A percentile compares a stretch with the other conserved stretches of the same genome.
Evolutionary conservation across 2,329 filamentous ascomycete genomes (phyloP).

Genomic region (Penicillium freii): DNA sequence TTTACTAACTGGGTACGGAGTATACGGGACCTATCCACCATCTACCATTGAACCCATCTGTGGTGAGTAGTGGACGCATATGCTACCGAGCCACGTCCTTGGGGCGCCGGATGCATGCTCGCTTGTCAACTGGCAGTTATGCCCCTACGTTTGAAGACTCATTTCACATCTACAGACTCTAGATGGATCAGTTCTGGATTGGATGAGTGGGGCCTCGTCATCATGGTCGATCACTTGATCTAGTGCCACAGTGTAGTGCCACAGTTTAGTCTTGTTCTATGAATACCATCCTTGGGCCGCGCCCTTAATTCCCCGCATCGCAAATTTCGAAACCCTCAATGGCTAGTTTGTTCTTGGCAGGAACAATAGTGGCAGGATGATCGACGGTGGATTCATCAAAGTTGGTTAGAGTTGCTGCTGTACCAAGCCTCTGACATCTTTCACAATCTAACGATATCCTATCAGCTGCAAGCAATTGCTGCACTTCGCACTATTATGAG

Average conservation of each 20-base stretch:
- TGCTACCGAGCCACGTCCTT: not conserved
- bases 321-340: not conserved
- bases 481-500: not conserved
- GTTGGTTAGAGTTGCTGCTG: not conserved
- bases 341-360: slow-evolving; percentile 4
- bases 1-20: not conserved
- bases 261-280: not conserved
- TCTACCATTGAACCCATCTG: not conserved
- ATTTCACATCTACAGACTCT: not conserved
- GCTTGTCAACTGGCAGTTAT: not conserved
- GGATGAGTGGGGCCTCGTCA: slow-evolving; percentile 9
- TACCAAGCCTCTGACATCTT: not conserved
- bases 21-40: not conserved
- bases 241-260: not conserved
- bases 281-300: not conserved
- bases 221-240: slow-evolving; percentile 7
- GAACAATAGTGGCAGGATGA: not conserved
- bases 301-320: slow-evolving; percentile 7
- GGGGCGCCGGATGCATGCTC: not conserved
- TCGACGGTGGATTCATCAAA: not conserved
- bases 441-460: slow-evolving; percentile 1
- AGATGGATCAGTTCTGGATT: not conserved
- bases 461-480: not conserved
- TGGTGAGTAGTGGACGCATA: slow-evolving; percentile 2
- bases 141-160: not conserved